phyloP scores from a whole-genome alignment of 345 rosid genomes.

The Theobroma cacao region DNA sequence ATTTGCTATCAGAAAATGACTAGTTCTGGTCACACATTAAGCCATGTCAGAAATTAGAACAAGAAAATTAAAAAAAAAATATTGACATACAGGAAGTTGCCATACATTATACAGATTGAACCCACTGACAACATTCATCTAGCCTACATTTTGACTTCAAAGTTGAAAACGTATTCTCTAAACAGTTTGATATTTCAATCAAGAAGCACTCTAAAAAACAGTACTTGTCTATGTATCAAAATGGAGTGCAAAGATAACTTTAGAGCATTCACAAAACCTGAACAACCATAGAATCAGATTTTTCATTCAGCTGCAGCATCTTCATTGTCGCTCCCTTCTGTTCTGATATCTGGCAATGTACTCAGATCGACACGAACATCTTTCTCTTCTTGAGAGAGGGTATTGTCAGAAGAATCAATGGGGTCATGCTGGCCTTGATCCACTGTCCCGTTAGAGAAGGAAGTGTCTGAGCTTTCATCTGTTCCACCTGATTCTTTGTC shows the following conservation, averaged over 20 bases:
- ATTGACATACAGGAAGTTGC: neutral
- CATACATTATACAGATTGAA: conserved; percentile 19
- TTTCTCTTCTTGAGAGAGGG: conserved; percentile 41
- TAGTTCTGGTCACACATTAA: neutral
- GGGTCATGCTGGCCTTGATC: conserved; percentile 31
- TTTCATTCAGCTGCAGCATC: conserved; percentile 48
- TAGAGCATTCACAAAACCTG: conserved; percentile 15
- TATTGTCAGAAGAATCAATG: conserved; percentile 36
- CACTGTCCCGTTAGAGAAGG: conserved; percentile 17
- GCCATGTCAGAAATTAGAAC: neutral
- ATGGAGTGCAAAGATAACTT: conserved; percentile 16
- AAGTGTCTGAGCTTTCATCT: conserved; percentile 30
- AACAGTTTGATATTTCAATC: neutral
- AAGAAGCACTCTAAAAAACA: conserved; percentile 1
- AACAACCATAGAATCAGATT: neutral
- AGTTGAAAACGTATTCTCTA: conserved; percentile 21
- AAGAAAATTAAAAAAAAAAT: neutral
- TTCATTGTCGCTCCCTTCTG: conserved; percentile 31
- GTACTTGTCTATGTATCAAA: conserved; percentile 17
- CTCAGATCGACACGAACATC: conserved; percentile 46
- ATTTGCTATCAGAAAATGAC: neutral
- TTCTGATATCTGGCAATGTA: conserved; percentile 45
- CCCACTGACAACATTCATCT: conserved; percentile 8
- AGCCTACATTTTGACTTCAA: conserved; percentile 19
- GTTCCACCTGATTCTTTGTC: conserved; percentile 27